Conservation (phyloP, 805 yeast species). For the Candida coleopterorum region DNA sequence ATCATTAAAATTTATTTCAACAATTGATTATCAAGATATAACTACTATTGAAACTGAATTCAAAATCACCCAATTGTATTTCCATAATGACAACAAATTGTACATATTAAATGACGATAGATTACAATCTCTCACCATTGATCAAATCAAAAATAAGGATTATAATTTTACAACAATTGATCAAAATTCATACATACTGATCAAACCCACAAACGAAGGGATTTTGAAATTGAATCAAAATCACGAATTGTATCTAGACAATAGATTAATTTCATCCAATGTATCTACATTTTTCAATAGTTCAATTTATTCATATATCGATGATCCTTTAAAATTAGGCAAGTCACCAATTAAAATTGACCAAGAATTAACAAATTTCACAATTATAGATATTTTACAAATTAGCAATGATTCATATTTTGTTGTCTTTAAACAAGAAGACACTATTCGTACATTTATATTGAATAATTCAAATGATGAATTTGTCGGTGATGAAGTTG, state of each 20-base stretch:
- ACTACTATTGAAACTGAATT: slow-evolving; percentile 2
- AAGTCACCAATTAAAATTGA: slow-evolving; percentile 6
- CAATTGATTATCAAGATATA: slow-evolving; percentile 10
- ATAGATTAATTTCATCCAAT: slow-evolving; percentile 4
- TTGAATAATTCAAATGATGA: slow-evolving; percentile 10
- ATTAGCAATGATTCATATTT: slow-evolving; percentile 9
- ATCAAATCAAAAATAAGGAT: neutral
- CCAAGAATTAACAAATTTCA: slow-evolving; percentile 3
- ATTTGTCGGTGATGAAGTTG: slow-evolving; percentile 19
- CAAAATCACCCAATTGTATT: slow-evolving; percentile 17
- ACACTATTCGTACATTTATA: slow-evolving; percentile 21
- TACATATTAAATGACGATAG: slow-evolving; percentile 18
- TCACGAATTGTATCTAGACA: slow-evolving; percentile 2
- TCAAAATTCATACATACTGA: neutral
- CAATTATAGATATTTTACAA: slow-evolving; percentile 3
- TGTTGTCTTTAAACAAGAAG: slow-evolving; percentile 23
- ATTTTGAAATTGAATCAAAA: slow-evolving; percentile 1
- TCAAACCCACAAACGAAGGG: slow-evolving; percentile 3
- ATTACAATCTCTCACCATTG: slow-evolving; percentile 1
- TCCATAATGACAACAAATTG: slow-evolving; percentile 27
- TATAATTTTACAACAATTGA: slow-evolving; percentile 2
- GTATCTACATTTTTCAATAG: slow-evolving; percentile 4
- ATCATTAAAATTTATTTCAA: slow-evolving; percentile 16
- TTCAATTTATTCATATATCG: slow-evolving; percentile 1
- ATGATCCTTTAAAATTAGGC: neutral